These are phyloP conservation scores for Suillus decipiens DNA, from an alignment of 768 basidiomycete genomes.

Conservation along the genomic window DNA sequence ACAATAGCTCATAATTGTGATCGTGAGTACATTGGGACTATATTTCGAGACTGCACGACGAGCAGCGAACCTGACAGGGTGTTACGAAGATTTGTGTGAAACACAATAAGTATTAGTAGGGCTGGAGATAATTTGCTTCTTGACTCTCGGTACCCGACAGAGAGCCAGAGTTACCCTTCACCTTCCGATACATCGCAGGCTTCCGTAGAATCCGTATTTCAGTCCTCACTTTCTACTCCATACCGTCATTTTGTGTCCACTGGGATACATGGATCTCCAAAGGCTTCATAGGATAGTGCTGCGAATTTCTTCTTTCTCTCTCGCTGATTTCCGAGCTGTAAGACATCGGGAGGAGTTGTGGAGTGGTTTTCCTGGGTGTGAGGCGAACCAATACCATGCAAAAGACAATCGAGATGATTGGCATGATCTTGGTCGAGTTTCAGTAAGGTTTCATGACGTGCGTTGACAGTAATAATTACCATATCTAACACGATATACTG, in stretches of 20 bases:
- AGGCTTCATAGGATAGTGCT: background rate
- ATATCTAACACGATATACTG: constrained; percentile 12
- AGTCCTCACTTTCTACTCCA: background rate
- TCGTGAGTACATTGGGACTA: background rate
- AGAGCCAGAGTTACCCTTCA: background rate
- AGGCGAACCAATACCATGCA: constrained; percentile 29
- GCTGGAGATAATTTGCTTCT: background rate
- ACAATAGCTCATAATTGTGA: background rate
- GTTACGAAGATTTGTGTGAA: background rate
- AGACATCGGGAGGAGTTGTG: background rate
- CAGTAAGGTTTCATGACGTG: background rate
- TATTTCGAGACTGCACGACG: background rate
- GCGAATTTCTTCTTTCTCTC: background rate
- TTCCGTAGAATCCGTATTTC: background rate
- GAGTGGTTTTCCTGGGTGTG: constrained; percentile 13
- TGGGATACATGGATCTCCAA: background rate
- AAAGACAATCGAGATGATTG: constrained; percentile 28
- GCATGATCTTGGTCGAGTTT: constrained; percentile 16
- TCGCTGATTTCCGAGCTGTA: background rate
- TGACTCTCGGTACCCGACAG: background rate
- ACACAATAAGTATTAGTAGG: background rate
- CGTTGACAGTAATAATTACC: constrained; percentile 7
- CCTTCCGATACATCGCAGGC: background rate
- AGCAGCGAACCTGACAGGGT: background rate
- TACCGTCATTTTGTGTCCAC: background rate